Conservation (phyloP, 2,329 filamentous ascomycete species). For the Epichloe bromicola region DNA sequence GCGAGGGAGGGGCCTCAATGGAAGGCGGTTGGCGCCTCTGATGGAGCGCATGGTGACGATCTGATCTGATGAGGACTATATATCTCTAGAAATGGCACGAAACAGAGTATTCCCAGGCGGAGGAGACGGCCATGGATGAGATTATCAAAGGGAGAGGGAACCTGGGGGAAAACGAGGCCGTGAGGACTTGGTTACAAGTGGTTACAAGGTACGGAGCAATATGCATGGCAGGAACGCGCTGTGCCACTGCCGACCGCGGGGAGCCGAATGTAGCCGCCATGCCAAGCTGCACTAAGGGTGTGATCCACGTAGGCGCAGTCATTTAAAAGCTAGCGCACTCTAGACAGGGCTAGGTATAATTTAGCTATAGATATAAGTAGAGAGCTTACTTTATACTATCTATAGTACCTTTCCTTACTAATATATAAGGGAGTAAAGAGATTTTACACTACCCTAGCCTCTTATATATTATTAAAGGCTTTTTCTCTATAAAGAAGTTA, state of each 20-base stretch:
- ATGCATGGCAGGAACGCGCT: not conserved
- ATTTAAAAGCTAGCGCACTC: too few species aligned
- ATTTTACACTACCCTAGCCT: too few species aligned
- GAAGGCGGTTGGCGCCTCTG: slow-evolving; percentile 36
- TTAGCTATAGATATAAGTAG: too few species aligned
- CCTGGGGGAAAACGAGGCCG: not conserved
- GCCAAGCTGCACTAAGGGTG: not conserved
- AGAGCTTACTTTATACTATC: too few species aligned
- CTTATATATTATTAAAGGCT: too few species aligned
- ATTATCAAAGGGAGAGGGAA: not conserved
- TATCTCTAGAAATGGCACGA: slow-evolving; percentile 4
- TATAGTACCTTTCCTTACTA: too few species aligned
- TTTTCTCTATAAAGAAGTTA: too few species aligned
- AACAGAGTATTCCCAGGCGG: slow-evolving; percentile 2
- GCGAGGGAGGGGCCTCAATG: slow-evolving; percentile 31
- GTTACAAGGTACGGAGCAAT: too few species aligned
- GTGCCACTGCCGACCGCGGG: slow-evolving; percentile 13
- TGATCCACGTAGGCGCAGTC: too few species aligned
- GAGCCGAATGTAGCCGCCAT: slow-evolving; percentile 21
- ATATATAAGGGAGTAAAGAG: too few species aligned
- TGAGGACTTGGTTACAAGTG: not conserved
- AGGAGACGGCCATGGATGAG: not conserved
- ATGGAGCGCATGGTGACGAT: slow-evolving; percentile 39
- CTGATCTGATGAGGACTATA: not conserved
- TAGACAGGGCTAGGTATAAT: too few species aligned